Base-by-base conservation (phyloP, 306 rosid genomes). In the Crotalaria pallida region DNA sequence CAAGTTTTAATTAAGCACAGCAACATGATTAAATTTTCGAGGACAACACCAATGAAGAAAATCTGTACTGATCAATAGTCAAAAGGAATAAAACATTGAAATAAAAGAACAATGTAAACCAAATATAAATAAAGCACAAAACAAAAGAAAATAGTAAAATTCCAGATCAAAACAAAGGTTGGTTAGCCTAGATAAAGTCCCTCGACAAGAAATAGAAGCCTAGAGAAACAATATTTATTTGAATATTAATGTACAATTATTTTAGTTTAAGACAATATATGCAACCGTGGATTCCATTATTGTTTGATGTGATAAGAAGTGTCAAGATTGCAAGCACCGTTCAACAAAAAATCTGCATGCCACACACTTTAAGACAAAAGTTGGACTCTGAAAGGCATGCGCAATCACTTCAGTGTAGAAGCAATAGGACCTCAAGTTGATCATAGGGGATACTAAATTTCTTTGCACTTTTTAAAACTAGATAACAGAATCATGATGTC, bases 281-380 rank as follows among this genome's bases (percentile, higher is more conserved):
- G 65, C 44, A 69, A 53, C n/a, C 71, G 19, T 2, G 22, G 51
- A 69, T 69, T 69, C 71, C 41, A 69, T 6, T 60, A 44, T 7
- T n/a, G n/a, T n/a, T 45, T 36, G 52, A 45, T 33, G 65, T 19
- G 33, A 23, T 49, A 50, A 21, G 59, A 58, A 33, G 67, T 43
- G 51, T 60, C 27, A 27, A 13, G 10, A 49, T 16, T 63, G 3
- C 63, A 56, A 38, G 36, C 29, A 62, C 5, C 53, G 44, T 68
- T 73, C 21, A 8, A 34, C n/a, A 65, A 38, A 59, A 51, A 13
- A 65, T 27, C 41, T 22, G 65, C 70, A 41, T 52, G 64, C 27
- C 23, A 40, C 18, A 31, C 9, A 65, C 76, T 60, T 33, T 8
- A 23, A 74, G 82, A 66, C 70, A 56, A 62, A 48, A 73, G 19